phyloP scores from a whole-genome alignment of 2,329 filamentous ascomycete species.

The Gnomoniopsis sp. region DNA sequence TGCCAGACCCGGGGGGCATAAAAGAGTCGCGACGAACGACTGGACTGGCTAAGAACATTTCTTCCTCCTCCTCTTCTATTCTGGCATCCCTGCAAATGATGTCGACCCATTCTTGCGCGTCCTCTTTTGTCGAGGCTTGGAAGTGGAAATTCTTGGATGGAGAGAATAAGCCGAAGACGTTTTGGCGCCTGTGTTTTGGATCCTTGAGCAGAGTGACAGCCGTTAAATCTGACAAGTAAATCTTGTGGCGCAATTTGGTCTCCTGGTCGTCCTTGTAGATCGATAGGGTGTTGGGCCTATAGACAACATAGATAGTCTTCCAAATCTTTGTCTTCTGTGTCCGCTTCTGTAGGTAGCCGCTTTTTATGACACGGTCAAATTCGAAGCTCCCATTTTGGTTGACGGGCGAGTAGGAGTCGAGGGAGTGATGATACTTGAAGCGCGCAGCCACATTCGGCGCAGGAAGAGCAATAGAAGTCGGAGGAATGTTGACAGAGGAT shows the following conservation, averaged over 20 bases:
- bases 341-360: slow-evolving; percentile 80
- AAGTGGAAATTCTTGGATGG: slow-evolving; percentile 90
- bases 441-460: slow-evolving; percentile 26
- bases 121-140: slow-evolving; percentile 67
- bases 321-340: slow-evolving; percentile 95
- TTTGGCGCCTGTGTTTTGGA: slow-evolving; percentile 78
- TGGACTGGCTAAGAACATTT: slow-evolving; percentile 72
- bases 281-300: slow-evolving; percentile 84
- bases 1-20: slow-evolving; percentile 22
- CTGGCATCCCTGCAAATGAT: slow-evolving; percentile 75
- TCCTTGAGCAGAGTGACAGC: slow-evolving; percentile 87
- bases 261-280: slow-evolving; percentile 93
- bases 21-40: slow-evolving; percentile 47
- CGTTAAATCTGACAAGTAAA: slow-evolving; percentile 84
- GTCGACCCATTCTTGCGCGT: slow-evolving; percentile 84
- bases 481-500: slow-evolving; percentile 18
- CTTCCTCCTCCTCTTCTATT: slow-evolving; percentile 85
- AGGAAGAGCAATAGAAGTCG: slow-evolving; percentile 25
- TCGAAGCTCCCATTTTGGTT: slow-evolving; percentile 95
- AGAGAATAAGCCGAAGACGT: slow-evolving; percentile 91
- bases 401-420: slow-evolving; percentile 76
- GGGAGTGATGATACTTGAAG: slow-evolving; percentile 42
- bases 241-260: slow-evolving; percentile 82
- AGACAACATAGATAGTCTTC: slow-evolving; percentile 85
- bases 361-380: slow-evolving; percentile 90